phyloP scores from a whole-genome alignment of 2,329 filamentous ascomycete species.

The Tolypocladium amazonense region DNA sequence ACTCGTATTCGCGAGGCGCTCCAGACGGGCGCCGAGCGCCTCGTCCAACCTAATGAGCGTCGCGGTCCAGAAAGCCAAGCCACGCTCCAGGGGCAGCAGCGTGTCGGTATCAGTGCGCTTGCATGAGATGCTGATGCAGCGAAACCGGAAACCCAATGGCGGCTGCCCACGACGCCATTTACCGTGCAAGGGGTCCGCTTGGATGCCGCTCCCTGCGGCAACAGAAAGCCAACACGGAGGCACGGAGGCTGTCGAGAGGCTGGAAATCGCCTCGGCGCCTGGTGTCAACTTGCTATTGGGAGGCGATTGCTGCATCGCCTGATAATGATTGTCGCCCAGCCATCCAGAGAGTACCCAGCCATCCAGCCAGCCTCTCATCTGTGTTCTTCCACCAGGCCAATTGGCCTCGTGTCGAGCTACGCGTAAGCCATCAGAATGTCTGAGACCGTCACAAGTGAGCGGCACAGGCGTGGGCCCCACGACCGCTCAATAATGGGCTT shows the following conservation, averaged over 20 bases:
- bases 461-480: neutral
- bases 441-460: neutral
- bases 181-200: neutral
- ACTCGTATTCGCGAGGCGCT: neutral
- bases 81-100: neutral
- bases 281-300: neutral
- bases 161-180: conserved; percentile 18
- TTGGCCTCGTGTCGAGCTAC: neutral
- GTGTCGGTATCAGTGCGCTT: conserved; percentile 1
- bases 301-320: neutral
- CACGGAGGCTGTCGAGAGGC: neutral
- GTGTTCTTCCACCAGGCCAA: neutral
- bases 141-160: conserved; percentile 17
- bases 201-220: neutral
- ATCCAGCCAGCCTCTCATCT: neutral
- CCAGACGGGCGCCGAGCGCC: neutral
- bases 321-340: neutral
- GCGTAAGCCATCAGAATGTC: neutral
- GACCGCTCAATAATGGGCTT: neutral
- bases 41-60: neutral
- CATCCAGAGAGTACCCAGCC: neutral
- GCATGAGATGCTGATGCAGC: conserved; percentile 1
- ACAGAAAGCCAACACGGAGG: neutral
- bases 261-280: neutral
- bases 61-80: neutral